Conservation (phyloP, 1,284 basidiomycete species). For the Apiotrichum brassicae region DNA sequence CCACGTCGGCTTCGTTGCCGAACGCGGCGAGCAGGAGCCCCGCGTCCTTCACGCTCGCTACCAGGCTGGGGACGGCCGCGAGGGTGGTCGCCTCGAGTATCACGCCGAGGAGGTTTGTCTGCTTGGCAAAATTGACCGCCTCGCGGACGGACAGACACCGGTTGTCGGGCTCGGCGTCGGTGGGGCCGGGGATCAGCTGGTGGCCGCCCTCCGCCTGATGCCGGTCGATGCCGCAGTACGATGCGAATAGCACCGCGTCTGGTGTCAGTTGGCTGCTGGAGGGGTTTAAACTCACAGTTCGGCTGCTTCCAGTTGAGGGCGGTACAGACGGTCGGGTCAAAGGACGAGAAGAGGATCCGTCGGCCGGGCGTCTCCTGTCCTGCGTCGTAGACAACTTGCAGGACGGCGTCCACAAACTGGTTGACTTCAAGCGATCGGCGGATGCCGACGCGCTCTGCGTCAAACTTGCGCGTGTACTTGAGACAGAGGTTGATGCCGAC, state of each 20-base stretch:
- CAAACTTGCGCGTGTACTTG: constrained; percentile 55
- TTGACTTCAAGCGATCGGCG: constrained; percentile 62
- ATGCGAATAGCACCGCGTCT: constrained; percentile 95
- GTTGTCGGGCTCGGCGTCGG: constrained; percentile 50
- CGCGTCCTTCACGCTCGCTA: constrained; percentile 76
- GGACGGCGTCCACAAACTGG: constrained; percentile 69
- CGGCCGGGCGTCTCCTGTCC: constrained; percentile 51
- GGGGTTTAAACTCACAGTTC: constrained; percentile 73
- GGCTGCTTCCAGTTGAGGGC: constrained; percentile 97
- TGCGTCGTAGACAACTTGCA: constrained; percentile 68
- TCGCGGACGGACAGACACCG: constrained; percentile 69
- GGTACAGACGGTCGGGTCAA: constrained; percentile 71
- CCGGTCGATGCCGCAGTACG: constrained; percentile 67
- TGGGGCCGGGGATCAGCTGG: constrained; percentile 40
- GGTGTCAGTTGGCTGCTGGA: constrained; percentile 19
- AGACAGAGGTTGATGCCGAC: constrained; percentile 76
- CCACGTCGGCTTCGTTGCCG: constrained; percentile 54
- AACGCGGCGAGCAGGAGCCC: constrained; percentile 81
- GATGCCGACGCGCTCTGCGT: constrained; percentile 51
- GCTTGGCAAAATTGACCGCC: constrained; percentile 89
- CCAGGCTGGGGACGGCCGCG: constrained; percentile 69
- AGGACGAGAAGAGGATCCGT: constrained; percentile 79
- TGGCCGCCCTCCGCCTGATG: constrained; percentile 15
- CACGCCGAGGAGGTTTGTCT: constrained; percentile 88
- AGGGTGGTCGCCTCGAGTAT: constrained; percentile 83